Percentiles rank a stretch among this genome's conserved stretches.
phyloP scores from a whole-genome alignment of 257 asterid species.

The Salvia hispanica region DNA sequence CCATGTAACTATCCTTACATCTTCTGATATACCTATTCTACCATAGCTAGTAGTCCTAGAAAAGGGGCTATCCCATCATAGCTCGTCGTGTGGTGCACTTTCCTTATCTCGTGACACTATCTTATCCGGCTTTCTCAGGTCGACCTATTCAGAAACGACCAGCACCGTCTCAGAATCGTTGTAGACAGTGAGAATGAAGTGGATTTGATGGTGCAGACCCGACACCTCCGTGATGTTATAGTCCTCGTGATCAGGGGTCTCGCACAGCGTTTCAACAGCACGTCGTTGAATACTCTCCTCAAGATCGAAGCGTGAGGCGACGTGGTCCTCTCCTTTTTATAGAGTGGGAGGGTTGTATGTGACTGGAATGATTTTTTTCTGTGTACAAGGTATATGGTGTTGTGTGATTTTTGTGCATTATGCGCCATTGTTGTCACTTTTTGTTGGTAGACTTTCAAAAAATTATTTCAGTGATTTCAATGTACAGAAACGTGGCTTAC shows the following conservation, averaged over 20 bases:
- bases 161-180: constrained; percentile 85
- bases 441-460: not conserved
- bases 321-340: constrained; percentile 27
- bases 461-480: constrained; percentile 17
- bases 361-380: not conserved
- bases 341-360: constrained; percentile 29
- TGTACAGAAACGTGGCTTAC: constrained; percentile 13
- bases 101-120: not conserved
- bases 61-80: too few species aligned
- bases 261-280: constrained; percentile 92
- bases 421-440: constrained; percentile 8
- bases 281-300: constrained; percentile 91
- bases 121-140: constrained; percentile 48
- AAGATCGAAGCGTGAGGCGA: constrained; percentile 61
- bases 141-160: constrained; percentile 87
- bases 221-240: constrained; percentile 87
- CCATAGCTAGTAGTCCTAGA: too few species aligned
- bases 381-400: not conserved
- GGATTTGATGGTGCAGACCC: constrained; percentile 90
- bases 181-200: constrained; percentile 93
- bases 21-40: too few species aligned
- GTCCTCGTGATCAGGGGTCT: constrained; percentile 90
- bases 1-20: constrained; percentile 51
- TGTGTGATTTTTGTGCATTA: constrained; percentile 26
- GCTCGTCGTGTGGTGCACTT: not conserved